A percentile compares a stretch with the other conserved stretches of the same genome.
phyloP scores from a whole-genome alignment of 495 filamentous ascomycete genomes.

The Margaritispora aquatica region DNA sequence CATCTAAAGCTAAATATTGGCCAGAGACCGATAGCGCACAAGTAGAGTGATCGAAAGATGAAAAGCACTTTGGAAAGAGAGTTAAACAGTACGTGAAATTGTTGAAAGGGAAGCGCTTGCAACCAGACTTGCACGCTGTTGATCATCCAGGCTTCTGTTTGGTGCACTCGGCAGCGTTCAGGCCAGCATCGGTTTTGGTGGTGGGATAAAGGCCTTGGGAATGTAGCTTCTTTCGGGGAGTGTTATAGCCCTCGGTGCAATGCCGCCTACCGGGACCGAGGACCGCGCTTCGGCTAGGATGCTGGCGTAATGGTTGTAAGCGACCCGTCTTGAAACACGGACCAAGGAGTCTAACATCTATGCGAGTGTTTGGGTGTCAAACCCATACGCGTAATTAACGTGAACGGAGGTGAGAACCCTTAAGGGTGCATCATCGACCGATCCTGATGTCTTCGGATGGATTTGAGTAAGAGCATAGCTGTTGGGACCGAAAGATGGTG shows the following conservation, averaged over 20 bases:
- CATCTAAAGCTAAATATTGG: constrained; percentile 69
- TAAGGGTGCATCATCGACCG: constrained; percentile 62
- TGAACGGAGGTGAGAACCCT: constrained; percentile 57
- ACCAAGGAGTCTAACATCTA: constrained; percentile 69
- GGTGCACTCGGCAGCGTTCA: constrained; percentile 46
- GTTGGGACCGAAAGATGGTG: constrained; percentile 66
- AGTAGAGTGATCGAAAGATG: constrained; percentile 69
- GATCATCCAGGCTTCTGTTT: constrained; percentile 50
- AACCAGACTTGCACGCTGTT: constrained; percentile 48
- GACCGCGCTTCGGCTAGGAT: constrained; percentile 41
- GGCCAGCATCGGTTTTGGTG: constrained; percentile 58
- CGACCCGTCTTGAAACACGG: constrained; percentile 67
- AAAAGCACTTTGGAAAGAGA: constrained; percentile 71
- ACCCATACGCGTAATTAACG: constrained; percentile 64
- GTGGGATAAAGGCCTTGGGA: constrained; percentile 50
- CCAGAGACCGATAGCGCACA: constrained; percentile 68
- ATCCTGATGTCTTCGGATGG: constrained; percentile 69
- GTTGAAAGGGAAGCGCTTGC: constrained; percentile 69
- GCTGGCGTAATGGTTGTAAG: constrained; percentile 56
- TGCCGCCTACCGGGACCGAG: constrained; percentile 46
- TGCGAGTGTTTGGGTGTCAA: constrained; percentile 65
- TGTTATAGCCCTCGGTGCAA: constrained; percentile 54
- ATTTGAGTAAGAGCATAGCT: constrained; percentile 73
- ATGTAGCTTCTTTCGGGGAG: constrained; percentile 52
- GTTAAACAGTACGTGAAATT: constrained; percentile 72